Percentiles rank a stretch among this genome's conserved stretches.
phyloP scores from a whole-genome alignment of 306 rosid genomes.

The Quercus engelmannii region DNA sequence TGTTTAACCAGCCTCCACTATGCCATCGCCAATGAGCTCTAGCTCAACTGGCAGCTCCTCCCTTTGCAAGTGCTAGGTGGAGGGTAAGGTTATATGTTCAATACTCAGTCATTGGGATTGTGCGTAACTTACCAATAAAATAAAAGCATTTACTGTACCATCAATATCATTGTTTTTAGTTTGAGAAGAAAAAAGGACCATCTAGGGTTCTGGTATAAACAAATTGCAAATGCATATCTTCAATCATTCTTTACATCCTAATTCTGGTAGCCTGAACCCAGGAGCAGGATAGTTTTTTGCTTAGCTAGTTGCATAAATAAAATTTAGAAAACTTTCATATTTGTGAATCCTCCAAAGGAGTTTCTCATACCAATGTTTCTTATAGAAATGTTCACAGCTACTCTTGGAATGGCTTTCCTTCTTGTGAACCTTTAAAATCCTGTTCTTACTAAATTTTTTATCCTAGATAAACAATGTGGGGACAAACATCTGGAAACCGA shows the following conservation, averaged over 20 bases:
- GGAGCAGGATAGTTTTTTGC: neutral
- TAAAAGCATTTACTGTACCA: neutral
- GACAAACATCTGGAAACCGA: neutral
- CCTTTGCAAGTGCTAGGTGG: too few relatives aligned
- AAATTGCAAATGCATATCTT: neutral
- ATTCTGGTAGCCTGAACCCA: neutral
- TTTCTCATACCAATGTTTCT: neutral
- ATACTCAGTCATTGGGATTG: too few relatives aligned
- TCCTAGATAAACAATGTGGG: slow-evolving; percentile 44
- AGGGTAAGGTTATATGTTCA: too few relatives aligned
- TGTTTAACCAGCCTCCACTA: neutral
- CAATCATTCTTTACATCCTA: neutral
- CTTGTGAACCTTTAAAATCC: neutral
- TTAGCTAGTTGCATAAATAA: neutral
- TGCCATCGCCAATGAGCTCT: too few relatives aligned
- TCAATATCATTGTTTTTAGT: neutral
- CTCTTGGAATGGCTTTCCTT: neutral
- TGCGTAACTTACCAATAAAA: too few relatives aligned
- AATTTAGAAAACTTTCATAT: neutral
- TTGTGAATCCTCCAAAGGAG: neutral
- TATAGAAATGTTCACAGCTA: neutral
- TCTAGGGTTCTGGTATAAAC: neutral
- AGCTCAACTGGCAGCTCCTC: too few relatives aligned
- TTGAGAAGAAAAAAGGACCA: neutral
- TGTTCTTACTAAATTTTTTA: neutral